Percentiles rank a stretch among this genome's conserved stretches.
phyloP scores from a whole-genome alignment of 768 basidiomycete species.

The Boletus rufocinnamomeus region DNA sequence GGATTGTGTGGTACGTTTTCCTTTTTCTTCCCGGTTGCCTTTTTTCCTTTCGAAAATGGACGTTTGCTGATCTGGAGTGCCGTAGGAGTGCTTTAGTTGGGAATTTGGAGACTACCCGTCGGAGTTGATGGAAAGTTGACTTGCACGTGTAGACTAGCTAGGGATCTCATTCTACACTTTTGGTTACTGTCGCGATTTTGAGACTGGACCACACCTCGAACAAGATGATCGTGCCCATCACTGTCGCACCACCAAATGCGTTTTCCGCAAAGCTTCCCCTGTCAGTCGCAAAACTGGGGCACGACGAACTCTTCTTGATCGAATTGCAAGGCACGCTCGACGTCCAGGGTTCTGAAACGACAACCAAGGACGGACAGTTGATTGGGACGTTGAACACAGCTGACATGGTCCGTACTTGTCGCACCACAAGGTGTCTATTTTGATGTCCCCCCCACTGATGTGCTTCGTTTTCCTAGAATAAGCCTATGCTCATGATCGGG shows the following conservation, averaged over 20 bases:
- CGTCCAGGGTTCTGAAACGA: constrained; percentile 53
- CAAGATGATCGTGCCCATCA: constrained; percentile 70
- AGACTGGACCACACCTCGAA: neutral
- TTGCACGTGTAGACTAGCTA: neutral
- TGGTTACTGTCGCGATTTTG: no score
- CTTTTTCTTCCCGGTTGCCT: neutral
- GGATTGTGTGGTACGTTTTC: constrained; percentile 67
- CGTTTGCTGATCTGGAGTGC: neutral
- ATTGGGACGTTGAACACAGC: constrained; percentile 78
- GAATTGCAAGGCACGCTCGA: constrained; percentile 87
- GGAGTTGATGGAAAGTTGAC: constrained; percentile 4
- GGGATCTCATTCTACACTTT: neutral
- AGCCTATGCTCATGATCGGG: constrained; percentile 79
- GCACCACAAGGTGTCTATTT: neutral
- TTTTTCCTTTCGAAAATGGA: neutral
- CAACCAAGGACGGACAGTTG: constrained; percentile 65
- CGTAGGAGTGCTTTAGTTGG: constrained; percentile 71
- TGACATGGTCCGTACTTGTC: constrained; percentile 49
- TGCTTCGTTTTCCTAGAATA: constrained; percentile 44
- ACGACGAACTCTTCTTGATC: constrained; percentile 78
- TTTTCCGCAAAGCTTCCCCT: constrained; percentile 53
- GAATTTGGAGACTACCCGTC: constrained; percentile 55
- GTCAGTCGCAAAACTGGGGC: constrained; percentile 68
- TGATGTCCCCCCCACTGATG: constrained; percentile 5
- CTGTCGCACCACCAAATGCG: constrained; percentile 38